Base-by-base conservation (phyloP, 2,329 filamentous ascomycete genomes). In the Penicillium verrucosum region DNA sequence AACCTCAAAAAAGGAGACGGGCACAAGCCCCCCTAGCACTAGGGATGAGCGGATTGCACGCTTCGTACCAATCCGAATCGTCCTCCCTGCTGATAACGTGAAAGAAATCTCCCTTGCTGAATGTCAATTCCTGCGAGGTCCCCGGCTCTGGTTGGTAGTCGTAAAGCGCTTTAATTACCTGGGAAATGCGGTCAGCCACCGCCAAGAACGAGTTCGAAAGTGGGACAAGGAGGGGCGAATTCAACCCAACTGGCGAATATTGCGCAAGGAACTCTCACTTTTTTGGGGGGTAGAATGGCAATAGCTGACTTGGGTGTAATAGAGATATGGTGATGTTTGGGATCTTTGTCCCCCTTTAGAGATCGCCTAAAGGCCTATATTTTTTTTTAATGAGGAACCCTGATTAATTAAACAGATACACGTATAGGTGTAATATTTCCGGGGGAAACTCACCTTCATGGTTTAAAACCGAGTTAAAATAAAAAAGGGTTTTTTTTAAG, bases 141-240 rank as follows among this genome's bases (percentile, higher is more conserved):
- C 79, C 78, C 69, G 32, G 45, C 29, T 88, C 84, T 58, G 92
- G 89, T 69, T 88, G 84, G 78, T 96, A 96, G 75, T 95, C 90
- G 82, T 96, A 96, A 57, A 97, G 87, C 30, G 94, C 94, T 80
- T 93, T 92, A 75, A 99, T 99, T 59, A 99, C 92, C 92, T 97
- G 45, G 56, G 56, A 60, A 52, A 57, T 57, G 59, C 57, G 60
- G 51, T 56, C 51, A 57, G 51, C 42, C 62, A 62, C 44, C 34
- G 50, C 55, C 55, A 59, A 53, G 60, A 69, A 79, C 34, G 32
- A 46, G 49, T 52, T 52, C 57, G 40, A 36, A 11, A 46, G 54
- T 47, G 47, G 59, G 47, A 47, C 49, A 50, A 21, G 49, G 54
- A 42, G 41, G 32, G 56, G 47, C 38, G 38, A 51, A 51, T 27